Evolutionary conservation across 441 rosid genomes (phyloP).

Genomic region (Corymbia citriodora): DNA sequence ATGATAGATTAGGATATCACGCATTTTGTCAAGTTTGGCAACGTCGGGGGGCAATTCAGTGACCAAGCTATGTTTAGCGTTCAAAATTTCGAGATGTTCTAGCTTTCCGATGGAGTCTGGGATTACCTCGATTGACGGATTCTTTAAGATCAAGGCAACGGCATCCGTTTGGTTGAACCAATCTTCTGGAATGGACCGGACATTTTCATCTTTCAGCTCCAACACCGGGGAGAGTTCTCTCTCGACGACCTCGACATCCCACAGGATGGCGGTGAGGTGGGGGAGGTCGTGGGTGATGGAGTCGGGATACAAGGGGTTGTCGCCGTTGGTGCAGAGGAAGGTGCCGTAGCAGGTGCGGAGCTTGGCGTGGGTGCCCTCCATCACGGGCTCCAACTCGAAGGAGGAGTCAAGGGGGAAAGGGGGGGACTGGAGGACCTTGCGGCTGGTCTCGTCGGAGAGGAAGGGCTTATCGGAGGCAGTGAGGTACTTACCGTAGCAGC

Average conservation of each 20-base stretch:
- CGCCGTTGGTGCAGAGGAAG: not conserved
- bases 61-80: too few relatives aligned
- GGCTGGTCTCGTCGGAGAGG: not conserved
- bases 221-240: too few relatives aligned
- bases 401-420: not conserved
- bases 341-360: not conserved
- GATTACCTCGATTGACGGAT: too few relatives aligned
- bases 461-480: not conserved
- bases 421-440: not conserved
- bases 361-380: not conserved
- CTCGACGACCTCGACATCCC: not conserved
- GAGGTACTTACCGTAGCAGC: slow-evolving; percentile 4
- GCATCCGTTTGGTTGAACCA: too few relatives aligned
- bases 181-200: too few relatives aligned
- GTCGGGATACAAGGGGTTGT: not conserved
- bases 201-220: too few relatives aligned
- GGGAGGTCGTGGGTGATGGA: not conserved
- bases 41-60: too few relatives aligned
- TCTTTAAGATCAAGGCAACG: too few relatives aligned
- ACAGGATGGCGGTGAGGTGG: not conserved
- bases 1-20: too few relatives aligned
- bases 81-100: too few relatives aligned
- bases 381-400: not conserved
- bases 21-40: too few relatives aligned
- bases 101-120: too few relatives aligned